phyloP scores from a whole-genome alignment of 2,329 filamentous ascomycete genomes.

The Myriangium duriaei region DNA sequence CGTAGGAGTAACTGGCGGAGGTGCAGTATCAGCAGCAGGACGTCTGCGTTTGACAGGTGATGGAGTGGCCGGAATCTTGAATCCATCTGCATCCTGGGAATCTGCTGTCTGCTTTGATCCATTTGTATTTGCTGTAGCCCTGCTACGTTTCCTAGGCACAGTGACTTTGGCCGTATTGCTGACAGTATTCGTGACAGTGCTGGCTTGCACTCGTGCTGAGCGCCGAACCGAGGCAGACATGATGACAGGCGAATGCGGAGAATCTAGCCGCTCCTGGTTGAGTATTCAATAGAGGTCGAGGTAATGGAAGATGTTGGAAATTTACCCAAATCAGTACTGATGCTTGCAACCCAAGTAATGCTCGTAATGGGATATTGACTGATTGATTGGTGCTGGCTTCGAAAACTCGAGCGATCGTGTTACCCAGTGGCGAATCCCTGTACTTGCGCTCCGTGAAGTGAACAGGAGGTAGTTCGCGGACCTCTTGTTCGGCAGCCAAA shows the following conservation, averaged over 20 bases:
- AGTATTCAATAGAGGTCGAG: too few relatives aligned
- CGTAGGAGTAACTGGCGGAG: slow-evolving; percentile 33
- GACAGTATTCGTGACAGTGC: slow-evolving; percentile 3
- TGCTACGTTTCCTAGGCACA: neutral
- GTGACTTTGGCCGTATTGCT: slow-evolving; percentile 6
- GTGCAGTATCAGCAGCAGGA: slow-evolving; percentile 14
- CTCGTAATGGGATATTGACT: too few relatives aligned
- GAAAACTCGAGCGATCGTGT: too few relatives aligned
- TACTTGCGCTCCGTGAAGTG: too few relatives aligned
- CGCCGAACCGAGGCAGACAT: slow-evolving; percentile 37
- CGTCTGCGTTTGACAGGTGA: slow-evolving; percentile 7
- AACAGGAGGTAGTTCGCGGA: too few relatives aligned
- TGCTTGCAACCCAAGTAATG: too few relatives aligned
- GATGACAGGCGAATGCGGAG: slow-evolving; percentile 12
- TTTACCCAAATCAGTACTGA: too few relatives aligned
- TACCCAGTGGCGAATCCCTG: too few relatives aligned
- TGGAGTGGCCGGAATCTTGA: slow-evolving; percentile 21
- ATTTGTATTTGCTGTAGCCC: neutral
- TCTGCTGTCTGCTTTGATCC: neutral
- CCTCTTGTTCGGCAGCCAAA: too few relatives aligned
- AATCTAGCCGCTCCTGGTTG: too few relatives aligned
- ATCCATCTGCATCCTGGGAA: slow-evolving; percentile 6
- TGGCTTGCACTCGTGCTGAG: slow-evolving; percentile 33
- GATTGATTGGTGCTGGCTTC: too few relatives aligned
- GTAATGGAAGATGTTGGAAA: too few relatives aligned